These are phyloP conservation scores for Comarum palustre DNA, from an alignment of 306 rosid genomes.

Conservation along the genomic window DNA sequence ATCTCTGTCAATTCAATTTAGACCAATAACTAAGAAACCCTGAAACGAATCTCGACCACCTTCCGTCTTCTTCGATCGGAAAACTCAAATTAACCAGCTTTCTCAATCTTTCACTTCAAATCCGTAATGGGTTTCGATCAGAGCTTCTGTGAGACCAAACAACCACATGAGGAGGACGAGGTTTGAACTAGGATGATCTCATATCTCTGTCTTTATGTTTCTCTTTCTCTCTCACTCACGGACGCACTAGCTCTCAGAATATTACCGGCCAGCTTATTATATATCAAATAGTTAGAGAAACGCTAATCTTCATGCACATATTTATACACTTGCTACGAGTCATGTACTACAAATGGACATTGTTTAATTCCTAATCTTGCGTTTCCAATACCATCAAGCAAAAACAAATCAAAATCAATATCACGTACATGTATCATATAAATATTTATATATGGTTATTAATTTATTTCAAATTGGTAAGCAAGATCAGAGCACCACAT, in stretches of 20 bases:
- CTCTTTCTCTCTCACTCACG: background rate
- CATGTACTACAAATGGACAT: background rate
- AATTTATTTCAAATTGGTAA: background rate
- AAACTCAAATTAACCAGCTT: background rate
- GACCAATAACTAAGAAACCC: background rate
- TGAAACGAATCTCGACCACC: background rate
- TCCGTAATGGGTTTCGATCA: background rate
- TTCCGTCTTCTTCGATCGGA: background rate
- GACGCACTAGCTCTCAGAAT: background rate
- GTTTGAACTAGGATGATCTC: background rate
- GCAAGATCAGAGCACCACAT: slow-evolving; percentile 3
- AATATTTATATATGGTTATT: background rate
- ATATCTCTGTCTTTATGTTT: too few species aligned
- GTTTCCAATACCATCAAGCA: background rate
- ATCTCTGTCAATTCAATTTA: background rate
- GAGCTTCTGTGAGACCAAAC: background rate
- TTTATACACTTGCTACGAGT: background rate
- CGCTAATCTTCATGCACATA: background rate
- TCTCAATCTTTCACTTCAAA: background rate
- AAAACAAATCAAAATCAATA: background rate
- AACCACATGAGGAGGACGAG: background rate
- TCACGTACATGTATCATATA: background rate
- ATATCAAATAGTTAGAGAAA: background rate
- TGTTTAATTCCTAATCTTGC: background rate
- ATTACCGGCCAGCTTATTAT: background rate